Evolutionary conservation across 129 eudicot genomes (phyloP).

Genomic region (Helichrysum umbraculigerum): DNA sequence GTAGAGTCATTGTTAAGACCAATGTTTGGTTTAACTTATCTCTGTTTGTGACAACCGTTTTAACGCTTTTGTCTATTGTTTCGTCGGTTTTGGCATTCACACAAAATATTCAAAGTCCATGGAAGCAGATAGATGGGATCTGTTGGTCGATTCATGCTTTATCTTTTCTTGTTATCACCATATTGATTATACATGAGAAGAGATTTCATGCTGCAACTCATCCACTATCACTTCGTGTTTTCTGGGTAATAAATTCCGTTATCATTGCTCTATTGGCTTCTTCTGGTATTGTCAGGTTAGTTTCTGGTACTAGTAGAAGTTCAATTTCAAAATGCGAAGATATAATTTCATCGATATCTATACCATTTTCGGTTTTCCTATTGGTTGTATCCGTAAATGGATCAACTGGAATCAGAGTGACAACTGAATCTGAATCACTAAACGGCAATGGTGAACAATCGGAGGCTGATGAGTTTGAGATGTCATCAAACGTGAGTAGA

Average conservation of each 20-base stretch:
- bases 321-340: slow-evolving; percentile 39
- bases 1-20: slow-evolving; percentile 24
- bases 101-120: slow-evolving; percentile 25
- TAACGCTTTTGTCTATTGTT: slow-evolving; percentile 33
- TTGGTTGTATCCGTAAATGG: slow-evolving; percentile 56
- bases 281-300: slow-evolving; percentile 49
- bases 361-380: slow-evolving; percentile 49
- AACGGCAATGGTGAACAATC: slow-evolving; percentile 7
- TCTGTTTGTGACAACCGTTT: slow-evolving; percentile 34
- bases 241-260: slow-evolving; percentile 52
- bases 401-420: slow-evolving; percentile 51
- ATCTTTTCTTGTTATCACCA: slow-evolving; percentile 48
- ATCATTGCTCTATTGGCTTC: slow-evolving; percentile 40
- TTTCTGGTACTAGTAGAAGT: slow-evolving; percentile 32
- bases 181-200: slow-evolving; percentile 66
- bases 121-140: slow-evolving; percentile 54
- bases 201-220: slow-evolving; percentile 60
- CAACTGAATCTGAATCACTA: background rate
- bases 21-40: slow-evolving; percentile 52
- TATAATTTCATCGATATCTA: slow-evolving; percentile 37
- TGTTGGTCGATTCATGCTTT: slow-evolving; percentile 66
- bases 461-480: slow-evolving; percentile 5
- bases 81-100: slow-evolving; percentile 41
- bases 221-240: slow-evolving; percentile 60
- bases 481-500: slow-evolving; percentile 39